Conservation (phyloP, 257 asterid genomes). For the Nicotiana benthamiana region DNA sequence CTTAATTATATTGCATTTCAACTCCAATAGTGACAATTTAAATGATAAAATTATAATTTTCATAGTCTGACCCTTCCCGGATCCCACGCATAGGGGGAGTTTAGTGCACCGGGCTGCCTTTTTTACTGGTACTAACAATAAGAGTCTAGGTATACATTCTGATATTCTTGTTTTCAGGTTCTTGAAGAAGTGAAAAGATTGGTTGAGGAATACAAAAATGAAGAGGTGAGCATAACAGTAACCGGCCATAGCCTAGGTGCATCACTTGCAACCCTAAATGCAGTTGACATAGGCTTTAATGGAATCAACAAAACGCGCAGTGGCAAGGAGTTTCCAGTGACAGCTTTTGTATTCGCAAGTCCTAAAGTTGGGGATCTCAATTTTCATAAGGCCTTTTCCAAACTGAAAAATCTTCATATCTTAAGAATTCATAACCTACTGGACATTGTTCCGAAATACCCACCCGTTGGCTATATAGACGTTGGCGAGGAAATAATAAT, state of each 20-base stretch:
- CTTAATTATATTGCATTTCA: no score
- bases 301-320: constrained; percentile 38
- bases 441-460: constrained; percentile 57
- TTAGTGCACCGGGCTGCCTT: no score
- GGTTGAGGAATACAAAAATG: constrained; percentile 56
- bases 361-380: constrained; percentile 60
- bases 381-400: constrained; percentile 14
- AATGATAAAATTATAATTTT: no score
- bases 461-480: constrained; percentile 36
- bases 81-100: no score
- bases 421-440: constrained; percentile 39
- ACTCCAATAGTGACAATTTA: no score
- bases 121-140: no score
- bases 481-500: constrained; percentile 58
- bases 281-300: constrained; percentile 51
- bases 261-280: constrained; percentile 56
- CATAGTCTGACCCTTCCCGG: no score
- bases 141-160: no score
- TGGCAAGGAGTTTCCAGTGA: constrained; percentile 54
- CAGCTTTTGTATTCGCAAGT: constrained; percentile 59
- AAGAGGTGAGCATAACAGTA: constrained; percentile 60
- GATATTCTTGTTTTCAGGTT: constrained; percentile 28
- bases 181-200: constrained; percentile 45
- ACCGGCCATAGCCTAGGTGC: constrained; percentile 90
- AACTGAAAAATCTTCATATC: constrained; percentile 23